A percentile compares a stretch with the other conserved stretches of the same genome.
Conservation (phyloP, 306 rosid genomes). For the Vigna nakashimae region DNA sequence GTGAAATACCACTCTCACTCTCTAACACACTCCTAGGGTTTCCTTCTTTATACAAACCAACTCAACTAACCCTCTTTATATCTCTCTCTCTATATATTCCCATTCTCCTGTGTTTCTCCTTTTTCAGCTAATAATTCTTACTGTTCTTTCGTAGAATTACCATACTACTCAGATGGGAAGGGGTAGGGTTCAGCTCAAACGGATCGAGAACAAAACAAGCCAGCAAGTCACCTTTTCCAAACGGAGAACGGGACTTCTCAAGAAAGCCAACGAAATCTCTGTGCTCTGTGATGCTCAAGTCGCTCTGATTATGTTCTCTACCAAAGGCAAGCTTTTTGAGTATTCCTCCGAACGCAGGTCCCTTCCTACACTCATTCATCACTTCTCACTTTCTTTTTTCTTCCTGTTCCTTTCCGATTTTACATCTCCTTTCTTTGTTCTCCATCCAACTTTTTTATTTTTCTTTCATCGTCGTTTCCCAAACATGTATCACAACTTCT, state of each 20-base stretch:
- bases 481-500: background rate
- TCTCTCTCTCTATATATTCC: too few relatives aligned
- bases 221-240: constrained; percentile 88
- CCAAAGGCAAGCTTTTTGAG: constrained; percentile 80
- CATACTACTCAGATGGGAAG: constrained; percentile 56
- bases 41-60: constrained; percentile 32
- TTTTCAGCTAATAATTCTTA: background rate
- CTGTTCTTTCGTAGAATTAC: background rate
- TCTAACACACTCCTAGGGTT: constrained; percentile 50
- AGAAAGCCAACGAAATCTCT: constrained; percentile 90
- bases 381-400: background rate
- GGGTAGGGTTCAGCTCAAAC: constrained; percentile 84
- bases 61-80: too few relatives aligned
- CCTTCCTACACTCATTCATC: background rate
- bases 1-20: constrained; percentile 12
- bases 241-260: constrained; percentile 70
- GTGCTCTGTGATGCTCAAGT: constrained; percentile 89
- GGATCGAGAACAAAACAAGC: constrained; percentile 88
- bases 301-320: constrained; percentile 76
- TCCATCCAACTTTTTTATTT: background rate
- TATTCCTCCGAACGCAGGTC: constrained; percentile 65
- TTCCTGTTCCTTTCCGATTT: background rate
- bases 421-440: background rate
- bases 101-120: background rate
- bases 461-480: background rate